Percentiles rank a stretch among this genome's conserved stretches.
Evolutionary conservation across 192 early-diverging fungal species (phyloP).

Genomic region (Neocallimastix lanati): DNA sequence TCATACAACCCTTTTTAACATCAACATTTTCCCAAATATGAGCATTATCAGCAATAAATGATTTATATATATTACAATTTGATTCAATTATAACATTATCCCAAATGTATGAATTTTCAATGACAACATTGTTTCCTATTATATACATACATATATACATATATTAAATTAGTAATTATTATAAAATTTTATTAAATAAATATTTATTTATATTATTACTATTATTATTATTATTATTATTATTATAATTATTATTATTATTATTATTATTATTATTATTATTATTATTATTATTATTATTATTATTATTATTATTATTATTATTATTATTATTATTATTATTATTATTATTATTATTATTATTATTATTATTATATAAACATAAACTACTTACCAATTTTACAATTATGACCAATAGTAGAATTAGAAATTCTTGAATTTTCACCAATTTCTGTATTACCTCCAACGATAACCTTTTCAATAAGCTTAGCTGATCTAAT

Average conservation of each 20-base stretch:
- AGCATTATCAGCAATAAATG: conserved; percentile 61
- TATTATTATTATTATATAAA: no score
- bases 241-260: no score
- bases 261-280: no score
- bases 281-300: no score
- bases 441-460: conserved; percentile 53
- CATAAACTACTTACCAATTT: conserved; percentile 17
- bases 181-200: no score
- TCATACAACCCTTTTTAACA: conserved; percentile 54
- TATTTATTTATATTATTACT: no score
- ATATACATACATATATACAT: no score
- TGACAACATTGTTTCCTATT: conserved; percentile 45
- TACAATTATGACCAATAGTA: conserved; percentile 66
- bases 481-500: conserved; percentile 39
- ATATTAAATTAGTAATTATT: no score
- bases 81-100: conserved; percentile 49
- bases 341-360: no score
- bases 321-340: no score
- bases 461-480: conserved; percentile 68
- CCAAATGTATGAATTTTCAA: conserved; percentile 76
- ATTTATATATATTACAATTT: conserved; percentile 39
- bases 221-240: no score
- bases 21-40: conserved; percentile 40
- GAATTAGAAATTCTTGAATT: conserved; percentile 50
- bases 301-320: no score